These are phyloP conservation scores for Cymodocea nodosa DNA, from an alignment of 116 monocot species.

Conservation along the genomic window DNA sequence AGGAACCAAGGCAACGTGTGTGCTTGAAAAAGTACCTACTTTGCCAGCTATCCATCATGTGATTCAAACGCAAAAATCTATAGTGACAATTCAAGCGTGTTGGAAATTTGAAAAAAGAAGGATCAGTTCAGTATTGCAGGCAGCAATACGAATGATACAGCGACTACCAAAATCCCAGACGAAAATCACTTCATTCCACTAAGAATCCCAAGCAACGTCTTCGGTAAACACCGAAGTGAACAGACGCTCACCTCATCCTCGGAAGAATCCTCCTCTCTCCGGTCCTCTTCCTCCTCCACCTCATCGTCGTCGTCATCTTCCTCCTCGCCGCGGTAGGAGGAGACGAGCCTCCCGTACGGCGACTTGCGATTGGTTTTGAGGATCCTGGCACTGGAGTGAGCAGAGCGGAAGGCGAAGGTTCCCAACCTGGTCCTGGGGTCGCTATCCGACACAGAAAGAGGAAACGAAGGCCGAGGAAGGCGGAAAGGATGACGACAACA, in stretches of 20 bases:
- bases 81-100: too few relatives aligned
- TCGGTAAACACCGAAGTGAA: constrained; percentile 2
- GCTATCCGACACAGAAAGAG: not conserved
- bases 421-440: not conserved
- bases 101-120: not conserved
- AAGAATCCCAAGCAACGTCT: not conserved
- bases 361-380: constrained; percentile 29
- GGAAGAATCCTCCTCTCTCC: constrained; percentile 12
- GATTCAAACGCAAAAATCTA: too few relatives aligned
- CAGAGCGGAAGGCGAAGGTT: constrained; percentile 8
- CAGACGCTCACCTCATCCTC: constrained; percentile 14
- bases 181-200: too few relatives aligned
- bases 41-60: too few relatives aligned
- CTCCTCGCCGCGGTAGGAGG: constrained; percentile 8
- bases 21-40: too few relatives aligned
- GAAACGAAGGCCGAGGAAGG: not conserved
- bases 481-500: not conserved
- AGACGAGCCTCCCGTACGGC: constrained; percentile 13
- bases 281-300: constrained; percentile 10
- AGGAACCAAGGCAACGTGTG: too few relatives aligned
- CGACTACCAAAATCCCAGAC: too few relatives aligned
- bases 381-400: constrained; percentile 32
- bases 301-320: constrained; percentile 16
- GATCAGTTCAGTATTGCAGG: not conserved
- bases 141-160: too few relatives aligned